Conservation (phyloP, 371 early-diverging fungal genomes). For the Capillidium heterosporum region DNA sequence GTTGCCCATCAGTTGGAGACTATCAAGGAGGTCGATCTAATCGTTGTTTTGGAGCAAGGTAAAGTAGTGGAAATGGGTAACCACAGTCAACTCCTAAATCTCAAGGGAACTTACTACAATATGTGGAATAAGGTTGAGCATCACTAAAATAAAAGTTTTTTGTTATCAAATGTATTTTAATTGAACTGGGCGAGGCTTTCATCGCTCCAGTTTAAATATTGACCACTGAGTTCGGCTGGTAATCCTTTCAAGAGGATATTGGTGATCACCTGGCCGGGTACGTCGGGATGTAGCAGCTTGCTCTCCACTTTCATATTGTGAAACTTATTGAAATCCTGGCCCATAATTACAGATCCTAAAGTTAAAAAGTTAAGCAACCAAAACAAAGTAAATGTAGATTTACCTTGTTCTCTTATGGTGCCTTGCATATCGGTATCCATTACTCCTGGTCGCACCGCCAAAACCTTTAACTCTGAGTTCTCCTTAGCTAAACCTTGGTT, state of each 20-base stretch:
- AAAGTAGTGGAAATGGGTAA: neutral
- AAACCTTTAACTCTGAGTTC: constrained; percentile 42
- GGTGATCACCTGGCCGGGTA: constrained; percentile 16
- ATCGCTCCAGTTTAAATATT: constrained; percentile 14
- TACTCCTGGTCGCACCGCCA: constrained; percentile 72
- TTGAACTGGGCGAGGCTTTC: no score
- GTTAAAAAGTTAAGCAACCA: constrained; percentile 1
- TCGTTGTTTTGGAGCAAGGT: neutral
- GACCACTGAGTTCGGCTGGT: constrained; percentile 11
- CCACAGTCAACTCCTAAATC: neutral
- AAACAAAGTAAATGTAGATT: neutral
- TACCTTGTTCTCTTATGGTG: constrained; percentile 34
- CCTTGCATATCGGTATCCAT: constrained; percentile 83
- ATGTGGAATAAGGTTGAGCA: neutral
- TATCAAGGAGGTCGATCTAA: neutral
- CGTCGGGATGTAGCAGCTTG: constrained; percentile 13
- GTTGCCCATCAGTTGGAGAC: neutral
- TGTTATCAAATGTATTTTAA: no score
- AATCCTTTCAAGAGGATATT: constrained; percentile 9
- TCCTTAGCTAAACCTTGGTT: constrained; percentile 40
- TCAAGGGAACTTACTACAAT: neutral
- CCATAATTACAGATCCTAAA: constrained; percentile 9
- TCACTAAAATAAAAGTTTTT: no score
- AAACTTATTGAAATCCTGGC: constrained; percentile 13
- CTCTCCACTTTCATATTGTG: constrained; percentile 9